Percentiles rank a stretch among this genome's conserved stretches.
phyloP scores from a whole-genome alignment of 73 alveolate species.

The Paramecium primaurelia region DNA sequence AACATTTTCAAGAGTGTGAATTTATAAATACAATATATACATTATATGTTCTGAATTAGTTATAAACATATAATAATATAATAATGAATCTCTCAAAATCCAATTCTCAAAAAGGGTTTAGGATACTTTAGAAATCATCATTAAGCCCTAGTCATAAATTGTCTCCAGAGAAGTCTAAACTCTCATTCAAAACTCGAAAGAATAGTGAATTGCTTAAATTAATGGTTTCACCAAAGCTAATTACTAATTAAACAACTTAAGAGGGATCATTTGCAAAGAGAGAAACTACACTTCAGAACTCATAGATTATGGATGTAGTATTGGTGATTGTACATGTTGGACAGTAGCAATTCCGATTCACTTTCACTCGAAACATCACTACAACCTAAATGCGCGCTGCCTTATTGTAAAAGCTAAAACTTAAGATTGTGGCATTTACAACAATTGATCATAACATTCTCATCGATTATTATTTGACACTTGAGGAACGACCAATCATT shows the following conservation, averaged over 20 bases:
- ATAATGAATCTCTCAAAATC: slow-evolving; percentile 5
- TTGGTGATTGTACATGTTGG: neutral
- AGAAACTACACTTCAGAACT: neutral
- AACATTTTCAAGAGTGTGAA: neutral
- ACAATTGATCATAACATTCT: slow-evolving; percentile 25
- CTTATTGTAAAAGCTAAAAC: neutral
- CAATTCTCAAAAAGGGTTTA: slow-evolving; percentile 21
- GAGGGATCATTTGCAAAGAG: neutral
- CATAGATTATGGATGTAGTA: neutral
- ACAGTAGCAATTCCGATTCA: neutral
- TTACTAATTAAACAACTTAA: neutral
- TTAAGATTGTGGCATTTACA: neutral
- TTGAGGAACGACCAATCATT: slow-evolving; percentile 50
- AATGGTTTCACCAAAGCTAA: neutral
- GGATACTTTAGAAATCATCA: slow-evolving; percentile 24
- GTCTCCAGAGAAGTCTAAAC: slow-evolving; percentile 3
- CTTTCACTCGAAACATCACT: neutral
- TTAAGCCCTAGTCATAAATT: neutral
- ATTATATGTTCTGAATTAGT: neutral
- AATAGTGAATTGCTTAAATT: neutral
- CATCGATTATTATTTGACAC: slow-evolving; percentile 41
- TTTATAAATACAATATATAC: neutral
- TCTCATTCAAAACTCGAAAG: slow-evolving; percentile 4
- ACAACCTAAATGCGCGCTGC: neutral
- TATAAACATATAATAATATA: neutral